These are phyloP conservation scores for Lentinus brumalis DNA, from an alignment of 768 basidiomycete genomes.

Conservation along the genomic window DNA sequence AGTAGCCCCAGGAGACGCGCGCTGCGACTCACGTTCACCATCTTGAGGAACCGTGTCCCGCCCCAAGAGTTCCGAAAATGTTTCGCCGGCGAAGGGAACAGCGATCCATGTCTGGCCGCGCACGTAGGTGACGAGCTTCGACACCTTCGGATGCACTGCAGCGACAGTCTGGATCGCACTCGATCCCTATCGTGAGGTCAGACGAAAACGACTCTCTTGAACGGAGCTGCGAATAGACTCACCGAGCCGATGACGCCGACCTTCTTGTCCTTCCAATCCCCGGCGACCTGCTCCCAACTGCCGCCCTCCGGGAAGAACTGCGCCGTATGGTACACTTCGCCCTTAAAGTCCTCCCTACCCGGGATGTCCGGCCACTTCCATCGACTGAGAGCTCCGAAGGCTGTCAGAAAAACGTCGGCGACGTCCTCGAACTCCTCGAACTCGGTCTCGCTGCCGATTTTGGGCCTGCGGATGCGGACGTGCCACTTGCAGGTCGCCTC, in stretches of 20 bases:
- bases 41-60: constrained; percentile 33
- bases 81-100: constrained; percentile 40
- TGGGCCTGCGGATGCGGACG: constrained; percentile 40
- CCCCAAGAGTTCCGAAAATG: constrained; percentile 39
- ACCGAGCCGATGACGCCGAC: constrained; percentile 64
- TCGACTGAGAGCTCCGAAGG: constrained; percentile 50
- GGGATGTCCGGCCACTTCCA: constrained; percentile 70
- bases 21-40: constrained; percentile 27
- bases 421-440: constrained; percentile 46
- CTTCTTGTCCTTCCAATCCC: constrained; percentile 51
- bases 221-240: constrained; percentile 21
- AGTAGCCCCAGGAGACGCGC: neutral
- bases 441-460: neutral
- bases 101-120: constrained; percentile 61
- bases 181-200: constrained; percentile 45
- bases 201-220: neutral
- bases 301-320: constrained; percentile 46
- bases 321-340: constrained; percentile 62
- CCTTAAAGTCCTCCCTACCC: constrained; percentile 57
- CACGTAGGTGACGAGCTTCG: constrained; percentile 53
- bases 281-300: constrained; percentile 44
- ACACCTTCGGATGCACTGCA: constrained; percentile 52
- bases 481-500: constrained; percentile 58
- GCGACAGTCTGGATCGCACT: constrained; percentile 62
- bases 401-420: constrained; percentile 58